Evolutionary conservation across 306 rosid genomes (phyloP), one percentile per base, ranked within the genome.

Genomic region (Leucaena leucocephala): DNA sequence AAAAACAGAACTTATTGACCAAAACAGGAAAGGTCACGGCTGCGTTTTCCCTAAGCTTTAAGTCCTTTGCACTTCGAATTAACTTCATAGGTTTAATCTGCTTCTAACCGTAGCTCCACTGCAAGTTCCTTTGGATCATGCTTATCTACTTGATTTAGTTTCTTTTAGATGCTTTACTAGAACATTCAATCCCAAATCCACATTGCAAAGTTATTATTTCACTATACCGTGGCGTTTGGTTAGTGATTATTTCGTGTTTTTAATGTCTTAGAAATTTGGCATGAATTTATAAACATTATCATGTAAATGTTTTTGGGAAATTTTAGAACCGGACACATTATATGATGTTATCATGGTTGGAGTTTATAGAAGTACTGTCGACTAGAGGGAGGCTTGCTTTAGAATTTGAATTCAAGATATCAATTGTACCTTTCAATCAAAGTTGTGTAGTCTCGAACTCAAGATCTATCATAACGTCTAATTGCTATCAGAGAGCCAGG

Each of bases 41-140:
- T 15, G 69, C 45, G 45, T 38, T 65, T 2, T 5, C 4, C 45
- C 17, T 27, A 57, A n/a, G 33, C 59, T 9, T 61, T 15, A n/a
- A 27, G 57, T 69, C 33, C 22, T 57, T 33, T n/a, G 21, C 74
- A 62, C 50, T 70, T 4, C 6, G 27, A 27, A 27, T 1, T 19
- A 34, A 16, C 70, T 16, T 78, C 35, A 39, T 77, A 42, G 75
- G 81, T 77, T 46, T 50, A 13, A 67, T 4, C 46, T 62, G 14
- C 50, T 67, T 40, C 2, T 35, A 8, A 27, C 46, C 61, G 14
- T 35, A 27, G 19, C 62, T 69, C 46, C 0, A 55, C 67, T 77
- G 35, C 48, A 15, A 10, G 14, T 68, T 68, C 68, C 27, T 17
- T 5, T 21, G 40, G 50, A 38, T 76, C 52, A 38, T 36, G 35